Base-by-base conservation (phyloP, 768 basidiomycete species). In the Ramaria sp. region DNA sequence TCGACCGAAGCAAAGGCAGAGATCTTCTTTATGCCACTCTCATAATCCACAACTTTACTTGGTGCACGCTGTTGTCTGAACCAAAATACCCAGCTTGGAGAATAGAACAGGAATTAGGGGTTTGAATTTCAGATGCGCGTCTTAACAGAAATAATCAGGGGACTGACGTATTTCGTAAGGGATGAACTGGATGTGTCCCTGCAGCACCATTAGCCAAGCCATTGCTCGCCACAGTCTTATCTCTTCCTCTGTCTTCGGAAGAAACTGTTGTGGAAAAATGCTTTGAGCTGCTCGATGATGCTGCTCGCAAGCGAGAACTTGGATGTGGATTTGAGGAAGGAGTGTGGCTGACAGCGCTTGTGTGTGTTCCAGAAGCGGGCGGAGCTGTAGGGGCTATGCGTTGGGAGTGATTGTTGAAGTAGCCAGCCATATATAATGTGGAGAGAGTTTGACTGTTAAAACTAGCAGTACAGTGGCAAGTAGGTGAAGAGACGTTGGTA, bases 1-100 rank as follows among this genome's bases (percentile, higher is more conserved):
- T 97, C 95, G 50, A 91, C 88, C 5, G 90, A 94, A 60, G 86
- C 83, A 65, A 94, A 95, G 4, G 88, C 82, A 5, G 91, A 82
- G 45, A 97, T 83, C 68, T 85, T 86, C 71, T 91, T 91, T 63
- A 97, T 95, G 27, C 92, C 91, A 64, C 95, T 92, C 63, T 96
- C 93, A 64, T 97, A 96, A 64, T 81, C 92, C 58, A 88, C 83
- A 70, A 93, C 95, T 58, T 87, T 90, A 13, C 90, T 91, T 15
- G 90, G 89, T 1, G 87, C 74, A 58, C 89, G 85, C 65, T 95
- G 91, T 64, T 91, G 86, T 59, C 88, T 79, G 71, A 90, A 93
- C 85, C 86, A 93, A 65, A 91, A 91, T 5, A 89, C 78, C 90
- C 90, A 93, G 56, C 88, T 90, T 24, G 50, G 18, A 25, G 27